These are phyloP conservation scores for Crepidotus variabilis DNA, from an alignment of 768 basidiomycete genomes.

Conservation along the genomic window DNA sequence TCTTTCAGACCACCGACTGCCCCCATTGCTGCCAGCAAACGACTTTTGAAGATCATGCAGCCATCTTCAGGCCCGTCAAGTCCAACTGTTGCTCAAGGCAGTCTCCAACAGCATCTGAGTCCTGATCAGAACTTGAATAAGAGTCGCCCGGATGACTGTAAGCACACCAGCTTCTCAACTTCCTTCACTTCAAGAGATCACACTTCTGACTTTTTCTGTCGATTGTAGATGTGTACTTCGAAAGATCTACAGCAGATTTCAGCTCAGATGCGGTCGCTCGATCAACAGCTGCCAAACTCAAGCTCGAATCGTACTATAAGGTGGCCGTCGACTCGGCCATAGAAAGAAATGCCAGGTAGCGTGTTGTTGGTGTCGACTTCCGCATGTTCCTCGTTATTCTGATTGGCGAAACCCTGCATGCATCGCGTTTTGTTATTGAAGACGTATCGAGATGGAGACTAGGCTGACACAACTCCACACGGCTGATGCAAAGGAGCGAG, in stretches of 20 bases:
- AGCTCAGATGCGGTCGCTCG: constrained; percentile 85
- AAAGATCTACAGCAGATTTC: constrained; percentile 79
- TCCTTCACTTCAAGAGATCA: constrained; percentile 4
- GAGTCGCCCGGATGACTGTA: constrained; percentile 43
- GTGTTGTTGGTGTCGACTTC: not conserved
- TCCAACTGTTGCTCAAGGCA: constrained; percentile 24
- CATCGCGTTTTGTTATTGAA: constrained; percentile 23
- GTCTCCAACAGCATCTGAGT: constrained; percentile 29
- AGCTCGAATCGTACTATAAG: constrained; percentile 97
- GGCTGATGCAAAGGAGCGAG: constrained; percentile 82
- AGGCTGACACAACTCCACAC: constrained; percentile 73
- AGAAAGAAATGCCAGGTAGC: constrained; percentile 86
- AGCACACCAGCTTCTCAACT: constrained; percentile 9
- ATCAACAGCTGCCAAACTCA: constrained; percentile 91
- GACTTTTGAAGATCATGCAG: constrained; percentile 24
- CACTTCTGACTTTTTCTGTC: constrained; percentile 16
- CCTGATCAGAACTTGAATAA: constrained; percentile 34
- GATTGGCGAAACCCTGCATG: not conserved
- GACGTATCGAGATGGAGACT: constrained; percentile 87
- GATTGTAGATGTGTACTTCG: constrained; percentile 87
- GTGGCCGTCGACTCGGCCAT: constrained; percentile 97
- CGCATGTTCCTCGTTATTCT: not conserved
- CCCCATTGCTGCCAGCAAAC: constrained; percentile 6
- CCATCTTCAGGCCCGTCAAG: constrained; percentile 35
- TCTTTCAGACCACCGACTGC: constrained; percentile 11